Conservation (phyloP, 2,329 filamentous ascomycete genomes). For the Venturia asperata region DNA sequence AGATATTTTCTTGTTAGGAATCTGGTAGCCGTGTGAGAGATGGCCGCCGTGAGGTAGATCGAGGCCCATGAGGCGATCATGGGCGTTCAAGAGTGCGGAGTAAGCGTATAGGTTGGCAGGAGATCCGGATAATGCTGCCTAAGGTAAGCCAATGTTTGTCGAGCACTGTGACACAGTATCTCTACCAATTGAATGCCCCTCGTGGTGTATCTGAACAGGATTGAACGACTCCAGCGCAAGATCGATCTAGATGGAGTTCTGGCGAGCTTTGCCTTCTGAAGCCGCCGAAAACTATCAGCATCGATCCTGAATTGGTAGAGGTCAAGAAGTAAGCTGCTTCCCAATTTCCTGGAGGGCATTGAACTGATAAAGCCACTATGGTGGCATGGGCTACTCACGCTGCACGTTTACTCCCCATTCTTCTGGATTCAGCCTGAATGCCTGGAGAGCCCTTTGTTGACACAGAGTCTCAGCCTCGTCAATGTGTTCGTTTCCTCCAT, state of each 20-base stretch:
- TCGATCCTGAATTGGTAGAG: no score
- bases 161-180: no score
- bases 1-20: conserved; percentile 74
- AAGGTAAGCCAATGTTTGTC: not conserved
- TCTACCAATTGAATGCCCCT: no score
- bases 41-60: conserved; percentile 96
- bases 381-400: conserved; percentile 40
- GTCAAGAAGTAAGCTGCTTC: not conserved
- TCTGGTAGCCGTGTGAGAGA: conserved; percentile 95
- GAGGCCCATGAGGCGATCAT: conserved; percentile 94
- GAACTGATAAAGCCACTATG: not conserved
- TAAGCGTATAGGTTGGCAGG: conserved; percentile 77
- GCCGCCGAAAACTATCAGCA: no score
- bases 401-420: conserved; percentile 99
- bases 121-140: conserved; percentile 66
- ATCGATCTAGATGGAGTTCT: not conserved
- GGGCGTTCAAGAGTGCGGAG: conserved; percentile 82
- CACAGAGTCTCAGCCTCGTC: conserved; percentile 93
- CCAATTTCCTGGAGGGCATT: not conserved
- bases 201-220: no score
- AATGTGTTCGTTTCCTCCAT: conserved; percentile 98
- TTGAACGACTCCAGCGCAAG: not conserved
- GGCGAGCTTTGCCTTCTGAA: no score
- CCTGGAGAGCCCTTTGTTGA: conserved; percentile 85
- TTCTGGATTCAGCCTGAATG: conserved; percentile 75